Conservation (phyloP, 2,329 filamentous ascomycete genomes). For the Claviceps purpurea region DNA sequence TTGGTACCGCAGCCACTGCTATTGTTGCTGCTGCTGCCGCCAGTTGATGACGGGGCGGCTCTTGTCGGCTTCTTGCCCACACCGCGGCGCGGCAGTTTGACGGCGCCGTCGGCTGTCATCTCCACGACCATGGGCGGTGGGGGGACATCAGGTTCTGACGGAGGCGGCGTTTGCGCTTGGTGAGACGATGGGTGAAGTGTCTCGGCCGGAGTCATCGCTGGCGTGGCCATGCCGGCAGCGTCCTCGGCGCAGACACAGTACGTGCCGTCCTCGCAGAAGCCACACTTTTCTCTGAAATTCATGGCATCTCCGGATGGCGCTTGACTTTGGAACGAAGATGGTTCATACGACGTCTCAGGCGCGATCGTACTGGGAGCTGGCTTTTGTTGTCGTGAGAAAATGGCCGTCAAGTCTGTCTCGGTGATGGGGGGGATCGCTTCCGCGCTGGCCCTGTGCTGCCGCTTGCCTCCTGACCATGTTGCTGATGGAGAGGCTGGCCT, state of each 20-base stretch:
- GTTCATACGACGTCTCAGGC: constrained; percentile 3
- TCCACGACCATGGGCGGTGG: constrained; percentile 40
- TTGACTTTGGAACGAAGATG: constrained; percentile 10
- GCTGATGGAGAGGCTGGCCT: constrained; percentile 33
- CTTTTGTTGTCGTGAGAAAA: constrained; percentile 37
- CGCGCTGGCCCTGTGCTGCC: constrained; percentile 28
- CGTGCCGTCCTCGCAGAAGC: constrained; percentile 71
- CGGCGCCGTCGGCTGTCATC: constrained; percentile 44
- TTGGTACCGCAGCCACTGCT: constrained; percentile 45
- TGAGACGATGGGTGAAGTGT: constrained; percentile 27
- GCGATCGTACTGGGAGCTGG: neutral
- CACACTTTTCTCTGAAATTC: constrained; percentile 54
- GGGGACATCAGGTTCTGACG: constrained; percentile 46
- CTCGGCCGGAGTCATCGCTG: constrained; percentile 26
- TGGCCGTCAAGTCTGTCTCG: constrained; percentile 63
- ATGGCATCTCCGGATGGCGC: constrained; percentile 23
- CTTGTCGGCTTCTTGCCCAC: constrained; percentile 12
- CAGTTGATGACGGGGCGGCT: constrained; percentile 9
- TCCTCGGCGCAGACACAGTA: constrained; percentile 68
- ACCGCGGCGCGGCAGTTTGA: constrained; percentile 41
- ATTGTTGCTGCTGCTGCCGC: too few species aligned
- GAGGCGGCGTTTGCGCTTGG: constrained; percentile 43
- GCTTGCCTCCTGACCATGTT: constrained; percentile 37
- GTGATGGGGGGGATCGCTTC: constrained; percentile 33
- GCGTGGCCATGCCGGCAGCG: constrained; percentile 27